Base-by-base conservation (phyloP, 768 basidiomycete genomes). In the Suillus variegatus region DNA sequence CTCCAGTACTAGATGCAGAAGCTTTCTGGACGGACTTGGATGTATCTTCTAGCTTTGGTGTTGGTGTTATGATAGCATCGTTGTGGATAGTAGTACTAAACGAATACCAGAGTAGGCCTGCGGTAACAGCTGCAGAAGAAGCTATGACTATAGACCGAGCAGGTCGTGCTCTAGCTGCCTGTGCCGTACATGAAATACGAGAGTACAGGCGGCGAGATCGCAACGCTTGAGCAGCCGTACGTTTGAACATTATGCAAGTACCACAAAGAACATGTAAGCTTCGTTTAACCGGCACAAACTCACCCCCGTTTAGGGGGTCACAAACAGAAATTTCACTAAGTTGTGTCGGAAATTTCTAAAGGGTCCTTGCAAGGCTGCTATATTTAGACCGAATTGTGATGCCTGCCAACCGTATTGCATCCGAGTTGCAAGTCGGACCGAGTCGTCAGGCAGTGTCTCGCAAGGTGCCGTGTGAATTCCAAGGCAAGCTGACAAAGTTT, bases 81-180 rank as follows among this genome's bases (percentile, higher is more conserved):
- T 78, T 82, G 64, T 81, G 72, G 14, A 82, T 70, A 12, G 66
- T 67, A n/a, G 73, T 72, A 40, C 68, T 69, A 36, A 74, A 74
- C 25, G 76, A 66, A 70, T 81, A 81, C 81, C 79, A 84, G 28
- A 83, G 66, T 16, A 77, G 62, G 16, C 78, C 77, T 6, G 78
- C 81, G 52, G 75, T 75, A 28, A 78, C 68, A 25, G 75, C 71
- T 40, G 78, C 72, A 38, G 80, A 73, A 0, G 76, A 75, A 4
- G 73, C 66, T 58, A 75, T 47, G 47, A 71, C 63, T 47, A 65
- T 68, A 67, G 64, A 67, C 47, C 68, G 67, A 63, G 32, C 58
- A 64, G 71, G 51, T 47, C 61, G 44, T 62, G 68, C 68, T 40
- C 69, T 73, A 46, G 67, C 41, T 68, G 64, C 12, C 71, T 65